Base-by-base conservation (phyloP, 2,329 filamentous ascomycete species). In the Beauveria sp. region DNA sequence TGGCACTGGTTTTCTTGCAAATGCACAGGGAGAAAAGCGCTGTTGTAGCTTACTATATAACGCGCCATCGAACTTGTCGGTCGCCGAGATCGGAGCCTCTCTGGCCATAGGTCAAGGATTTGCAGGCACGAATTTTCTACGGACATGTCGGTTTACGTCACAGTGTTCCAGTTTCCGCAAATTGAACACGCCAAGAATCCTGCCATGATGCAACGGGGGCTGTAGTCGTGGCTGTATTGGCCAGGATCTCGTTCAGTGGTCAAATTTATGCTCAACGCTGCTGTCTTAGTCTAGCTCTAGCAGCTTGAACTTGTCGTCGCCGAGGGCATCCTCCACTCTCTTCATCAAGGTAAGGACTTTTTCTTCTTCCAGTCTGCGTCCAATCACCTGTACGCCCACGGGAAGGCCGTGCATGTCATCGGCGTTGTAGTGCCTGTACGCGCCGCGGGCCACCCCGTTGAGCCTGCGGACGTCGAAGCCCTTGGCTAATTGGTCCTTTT, bases 391-490 rank as follows among this genome's bases (percentile, higher is more conserved):
- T 8, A 97, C 86, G 0, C 85, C 93, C 0, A 96, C 91, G 0
- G 93, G 93, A 46, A 97, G 77, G 0, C 92, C 93, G 52, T 91
- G 87, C 93, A 97, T 97, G 62, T 85, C 86, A 16, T 79, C 76
- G 0, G 91, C 86, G 71, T 97, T 85, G 71, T 97, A 97, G 67
- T 91, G 81, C 74, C 89, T 91, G 73, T 95, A 96, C 0, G 91
- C 93, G 3, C 93, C 91, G 62, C 81, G 81, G 0, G 91, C 91
- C 9, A 97, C 85, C 3, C 89, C 88, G 66, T 96, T 95, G 56
- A 93, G 79, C 60, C 83, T 83, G 61, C 78, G 81, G 52, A 87
- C 72, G 38, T 81, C 82, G 73, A 87, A 90, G 1, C 74, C 75
- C 0, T 76, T 67, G 0, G 91, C 84, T 0, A 93, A 79, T 64